Evolutionary conservation across 345 rosid genomes (phyloP).

Genomic region (Citrus trifoliata): DNA sequence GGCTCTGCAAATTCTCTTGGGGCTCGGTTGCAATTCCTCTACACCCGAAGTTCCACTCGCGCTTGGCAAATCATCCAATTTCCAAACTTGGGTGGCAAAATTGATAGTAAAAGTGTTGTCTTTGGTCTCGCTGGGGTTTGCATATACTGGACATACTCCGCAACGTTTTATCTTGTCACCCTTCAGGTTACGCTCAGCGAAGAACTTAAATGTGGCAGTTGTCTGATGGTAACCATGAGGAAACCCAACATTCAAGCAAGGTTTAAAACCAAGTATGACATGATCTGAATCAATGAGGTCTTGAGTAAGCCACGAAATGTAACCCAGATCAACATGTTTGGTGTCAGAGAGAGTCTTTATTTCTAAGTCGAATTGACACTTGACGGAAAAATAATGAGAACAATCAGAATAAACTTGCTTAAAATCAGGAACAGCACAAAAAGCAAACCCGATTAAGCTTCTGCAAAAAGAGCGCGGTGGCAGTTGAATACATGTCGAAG

Average conservation of each 20-base stretch:
- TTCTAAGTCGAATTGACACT: fast-evolving
- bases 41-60: neutral
- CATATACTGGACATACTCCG: neutral
- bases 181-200: too few species aligned
- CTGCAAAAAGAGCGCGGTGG: neutral
- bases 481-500: neutral
- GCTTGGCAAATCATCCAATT: neutral
- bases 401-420: neutral
- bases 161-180: neutral
- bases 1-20: too few species aligned
- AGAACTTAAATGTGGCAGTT: neutral
- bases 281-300: neutral
- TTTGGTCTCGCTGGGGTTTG: neutral
- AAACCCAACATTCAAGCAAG: neutral
- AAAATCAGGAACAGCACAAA: neutral
- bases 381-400: fast-evolving
- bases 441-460: neutral
- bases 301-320: fast-evolving
- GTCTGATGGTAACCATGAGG: neutral
- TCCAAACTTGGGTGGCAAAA: neutral
- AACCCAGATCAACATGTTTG: too few species aligned
- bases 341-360: neutral
- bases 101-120: neutral
- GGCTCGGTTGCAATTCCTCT: neutral
- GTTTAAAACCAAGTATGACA: neutral